phyloP scores from a whole-genome alignment of 192 early-diverging fungal genomes.

The Backusella psychrophila region DNA sequence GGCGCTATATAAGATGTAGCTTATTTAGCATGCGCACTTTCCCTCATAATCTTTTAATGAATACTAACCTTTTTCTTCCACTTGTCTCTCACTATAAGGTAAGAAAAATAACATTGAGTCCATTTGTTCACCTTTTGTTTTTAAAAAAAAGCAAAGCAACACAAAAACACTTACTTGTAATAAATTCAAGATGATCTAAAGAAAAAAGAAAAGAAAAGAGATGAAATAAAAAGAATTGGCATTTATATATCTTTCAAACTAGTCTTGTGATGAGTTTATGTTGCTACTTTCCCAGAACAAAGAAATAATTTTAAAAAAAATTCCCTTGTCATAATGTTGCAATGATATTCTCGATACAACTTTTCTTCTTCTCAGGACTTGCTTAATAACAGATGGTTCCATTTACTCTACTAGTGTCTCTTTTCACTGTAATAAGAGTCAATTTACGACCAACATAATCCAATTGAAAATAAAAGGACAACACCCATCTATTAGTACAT shows the following conservation, averaged over 20 bases:
- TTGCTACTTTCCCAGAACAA: background rate
- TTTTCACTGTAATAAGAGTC: too few relatives aligned
- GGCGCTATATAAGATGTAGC: background rate
- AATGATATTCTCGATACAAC: background rate
- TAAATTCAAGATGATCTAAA: background rate
- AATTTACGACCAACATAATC: background rate
- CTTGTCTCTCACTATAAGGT: background rate
- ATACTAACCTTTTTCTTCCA: slow-evolving; percentile 11
- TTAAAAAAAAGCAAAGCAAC: background rate
- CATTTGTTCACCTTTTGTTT: background rate
- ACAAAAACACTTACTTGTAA: background rate
- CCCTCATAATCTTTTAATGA: background rate
- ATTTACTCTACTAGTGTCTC: background rate
- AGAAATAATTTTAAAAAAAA: background rate
- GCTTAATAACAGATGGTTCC: background rate
- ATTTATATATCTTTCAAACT: background rate
- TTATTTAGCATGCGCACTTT: background rate
- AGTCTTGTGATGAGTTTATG: background rate
- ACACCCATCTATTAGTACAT: background rate
- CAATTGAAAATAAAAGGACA: background rate
- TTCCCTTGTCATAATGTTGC: background rate
- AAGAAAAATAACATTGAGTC: background rate
- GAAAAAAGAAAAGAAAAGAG: background rate
- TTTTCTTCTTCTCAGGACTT: background rate
- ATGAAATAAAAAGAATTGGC: background rate